Evolutionary conservation across 441 rosid genomes (phyloP).

Genomic region (Rhodomyrtus psidioides): DNA sequence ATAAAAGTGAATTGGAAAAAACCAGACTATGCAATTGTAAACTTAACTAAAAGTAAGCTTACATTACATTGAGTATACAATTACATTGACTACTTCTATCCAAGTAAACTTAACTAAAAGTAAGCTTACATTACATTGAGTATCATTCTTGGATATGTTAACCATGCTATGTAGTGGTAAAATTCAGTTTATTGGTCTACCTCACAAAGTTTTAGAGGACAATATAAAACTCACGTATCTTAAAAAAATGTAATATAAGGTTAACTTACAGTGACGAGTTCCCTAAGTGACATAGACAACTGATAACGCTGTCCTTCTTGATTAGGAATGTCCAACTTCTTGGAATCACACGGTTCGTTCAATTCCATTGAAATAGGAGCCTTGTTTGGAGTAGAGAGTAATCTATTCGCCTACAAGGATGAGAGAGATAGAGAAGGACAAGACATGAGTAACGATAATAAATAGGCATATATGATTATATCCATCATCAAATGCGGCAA

Average conservation of each 20-base stretch:
- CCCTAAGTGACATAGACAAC: not conserved
- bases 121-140: not conserved
- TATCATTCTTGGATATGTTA: not conserved
- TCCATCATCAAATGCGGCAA: not conserved
- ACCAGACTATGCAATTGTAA: not conserved
- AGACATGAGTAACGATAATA: not conserved
- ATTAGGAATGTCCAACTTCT: not conserved
- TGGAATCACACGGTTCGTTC: not conserved
- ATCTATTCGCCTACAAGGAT: not conserved
- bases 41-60: not conserved
- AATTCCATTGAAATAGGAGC: not conserved
- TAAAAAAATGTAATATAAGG: not conserved
- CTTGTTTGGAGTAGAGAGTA: not conserved
- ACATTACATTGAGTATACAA: not conserved
- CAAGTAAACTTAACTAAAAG: not conserved
- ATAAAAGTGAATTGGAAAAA: not conserved
- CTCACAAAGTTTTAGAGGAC: not conserved
- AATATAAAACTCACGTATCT: not conserved
- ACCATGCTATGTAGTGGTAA: not conserved
- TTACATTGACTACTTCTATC: not conserved
- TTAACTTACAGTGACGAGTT: not conserved
- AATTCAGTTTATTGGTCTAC: not conserved
- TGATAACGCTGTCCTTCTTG: not conserved
- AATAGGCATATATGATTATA: not conserved
- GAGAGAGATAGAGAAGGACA: not conserved